These are phyloP conservation scores for Hericium coralloides DNA, from an alignment of 768 basidiomycete genomes.

Conservation along the genomic window DNA sequence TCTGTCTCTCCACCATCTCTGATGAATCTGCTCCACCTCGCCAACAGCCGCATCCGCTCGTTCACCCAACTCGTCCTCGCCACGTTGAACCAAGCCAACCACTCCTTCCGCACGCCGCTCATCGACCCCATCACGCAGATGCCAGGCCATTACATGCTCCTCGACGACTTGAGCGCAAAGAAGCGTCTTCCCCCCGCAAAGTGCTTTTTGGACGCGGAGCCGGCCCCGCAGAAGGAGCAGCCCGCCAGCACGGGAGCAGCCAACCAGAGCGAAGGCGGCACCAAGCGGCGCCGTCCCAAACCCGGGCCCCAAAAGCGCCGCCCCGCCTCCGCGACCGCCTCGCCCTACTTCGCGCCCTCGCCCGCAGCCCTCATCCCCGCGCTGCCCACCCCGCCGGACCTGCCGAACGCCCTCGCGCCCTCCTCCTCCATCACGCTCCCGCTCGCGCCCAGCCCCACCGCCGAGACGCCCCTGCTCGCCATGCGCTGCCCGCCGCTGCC, in stretches of 20 bases:
- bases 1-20: neutral
- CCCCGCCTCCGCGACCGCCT: neutral
- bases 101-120: neutral
- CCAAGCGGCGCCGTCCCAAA: neutral
- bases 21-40: constrained; percentile 10
- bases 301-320: neutral
- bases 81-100: neutral
- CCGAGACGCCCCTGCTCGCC: constrained; percentile 9
- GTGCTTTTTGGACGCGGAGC: too few species aligned
- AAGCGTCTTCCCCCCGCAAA: neutral
- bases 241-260: neutral
- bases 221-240: too few species aligned
- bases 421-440: constrained; percentile 7
- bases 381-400: neutral
- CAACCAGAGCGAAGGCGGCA: neutral
- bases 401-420: neutral
- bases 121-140: neutral
- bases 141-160: neutral
- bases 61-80: constrained; percentile 1
- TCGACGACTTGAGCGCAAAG: neutral
- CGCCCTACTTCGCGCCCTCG: neutral
- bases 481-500: constrained; percentile 5
- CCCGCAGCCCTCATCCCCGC: neutral
- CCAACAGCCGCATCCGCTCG: constrained; percentile 6
- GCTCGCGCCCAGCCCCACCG: constrained; percentile 2